Evolutionary conservation across 177 flowering plant species (phyloP), one percentile per base, ranked within the genome.

Genomic region (Vitis hybrid): DNA sequence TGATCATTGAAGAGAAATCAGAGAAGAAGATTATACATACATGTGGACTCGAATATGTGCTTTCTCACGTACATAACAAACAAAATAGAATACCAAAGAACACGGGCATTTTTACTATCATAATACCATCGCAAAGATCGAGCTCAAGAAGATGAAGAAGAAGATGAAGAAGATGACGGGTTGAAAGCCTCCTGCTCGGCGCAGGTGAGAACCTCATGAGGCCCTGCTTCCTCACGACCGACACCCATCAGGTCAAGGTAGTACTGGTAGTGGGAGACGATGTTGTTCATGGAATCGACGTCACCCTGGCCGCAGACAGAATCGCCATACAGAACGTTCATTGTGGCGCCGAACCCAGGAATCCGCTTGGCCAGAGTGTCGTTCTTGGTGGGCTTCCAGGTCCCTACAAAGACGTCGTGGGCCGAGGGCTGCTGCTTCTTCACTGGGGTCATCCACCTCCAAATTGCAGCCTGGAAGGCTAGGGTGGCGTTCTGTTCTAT

Each of bases 321-420:
- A 21, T 90, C 96, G 0, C 94, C 94, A 61, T 91, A 92, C 6
- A 94, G 86, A 66, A 94, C 4, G 72, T 92, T 92, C 92, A 94
- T 92, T 51, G 98, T 91, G 72, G 86, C 14, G 5, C 98, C 98
- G 73, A 94, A 94, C 7, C 93, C 96, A 57, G 91, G 92, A 66
- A 75, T 32, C 9, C 97, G 79, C 67, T 88, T 88, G 66, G 91
- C 72, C 80, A 86, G 64, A 10, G 97, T 92, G 81, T 94, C 98
- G 46, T 94, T 92, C 83, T 90, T 89, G 67, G 93, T 90, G 59
- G 94, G 97, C 64, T 92, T 92, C 98, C 98, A 94, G 76, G 77
- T 79, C 0, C 97, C 96, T 12, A 89, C 92, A 58, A 92, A 89
- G 63, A 75, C 84, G 3, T 94, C 89, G 15, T 93, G 98, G 14